A percentile compares a stretch with the other conserved stretches of the same genome.
Conservation (phyloP, 2,329 filamentous ascomycete genomes). For the Dryadomyces quercivorus region DNA sequence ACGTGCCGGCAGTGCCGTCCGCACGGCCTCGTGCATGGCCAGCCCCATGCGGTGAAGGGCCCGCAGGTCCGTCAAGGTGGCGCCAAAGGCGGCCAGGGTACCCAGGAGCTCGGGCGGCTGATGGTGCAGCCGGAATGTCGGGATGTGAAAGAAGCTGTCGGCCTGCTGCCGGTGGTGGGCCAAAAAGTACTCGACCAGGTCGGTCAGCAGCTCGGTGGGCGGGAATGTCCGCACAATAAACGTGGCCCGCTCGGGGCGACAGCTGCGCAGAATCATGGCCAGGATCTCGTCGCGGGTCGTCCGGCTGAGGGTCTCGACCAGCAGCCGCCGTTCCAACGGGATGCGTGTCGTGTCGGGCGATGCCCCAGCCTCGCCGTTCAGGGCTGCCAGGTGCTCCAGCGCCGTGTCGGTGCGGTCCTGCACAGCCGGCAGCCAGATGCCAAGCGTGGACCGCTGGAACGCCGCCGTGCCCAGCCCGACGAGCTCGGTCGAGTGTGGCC, state of each 20-base stretch:
- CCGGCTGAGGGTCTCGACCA: constrained; percentile 30
- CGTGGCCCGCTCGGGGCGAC: constrained; percentile 33
- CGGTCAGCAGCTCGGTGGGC: constrained; percentile 46
- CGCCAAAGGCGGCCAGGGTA: constrained; percentile 48
- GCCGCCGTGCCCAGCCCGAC: too few relatives aligned
- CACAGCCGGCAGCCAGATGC: background rate
- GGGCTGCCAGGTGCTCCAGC: constrained; percentile 31
- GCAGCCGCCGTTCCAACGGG: constrained; percentile 18
- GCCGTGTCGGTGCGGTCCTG: background rate
- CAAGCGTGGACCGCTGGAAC: background rate
- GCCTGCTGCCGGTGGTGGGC: constrained; percentile 43
- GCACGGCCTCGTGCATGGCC: constrained; percentile 39
- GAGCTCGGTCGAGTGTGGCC: too few relatives aligned
- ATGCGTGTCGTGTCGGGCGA: constrained; percentile 21
- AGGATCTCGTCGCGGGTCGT: constrained; percentile 49
- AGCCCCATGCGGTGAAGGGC: constrained; percentile 47
- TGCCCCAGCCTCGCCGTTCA: constrained; percentile 22
- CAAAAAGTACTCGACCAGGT: constrained; percentile 47
- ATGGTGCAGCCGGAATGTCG: constrained; percentile 42
- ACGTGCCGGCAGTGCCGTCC: constrained; percentile 20
- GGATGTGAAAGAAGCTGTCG: constrained; percentile 49
- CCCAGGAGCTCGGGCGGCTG: constrained; percentile 48
- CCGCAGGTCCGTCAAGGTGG: constrained; percentile 39
- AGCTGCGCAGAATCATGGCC: constrained; percentile 49
- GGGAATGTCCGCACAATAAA: constrained; percentile 50